Conservation (phyloP, 441 rosid genomes). For the Gossypium davidsonii region DNA sequence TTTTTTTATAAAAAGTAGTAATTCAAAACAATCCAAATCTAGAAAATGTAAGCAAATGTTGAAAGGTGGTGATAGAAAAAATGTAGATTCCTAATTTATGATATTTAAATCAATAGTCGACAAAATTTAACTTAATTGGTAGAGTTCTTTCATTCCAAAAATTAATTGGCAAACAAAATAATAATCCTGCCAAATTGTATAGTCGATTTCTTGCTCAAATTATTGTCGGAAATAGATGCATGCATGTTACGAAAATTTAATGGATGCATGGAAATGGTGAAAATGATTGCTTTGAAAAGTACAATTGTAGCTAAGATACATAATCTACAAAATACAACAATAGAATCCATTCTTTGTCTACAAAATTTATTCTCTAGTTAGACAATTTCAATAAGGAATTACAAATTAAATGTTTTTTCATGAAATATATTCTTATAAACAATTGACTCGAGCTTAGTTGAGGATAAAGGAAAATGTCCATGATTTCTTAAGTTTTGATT, state of each 20-base stretch:
- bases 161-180: neutral
- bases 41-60: neutral
- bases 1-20: neutral
- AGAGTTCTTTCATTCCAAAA: neutral
- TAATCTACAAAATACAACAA: neutral
- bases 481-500: neutral
- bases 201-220: neutral
- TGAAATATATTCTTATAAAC: neutral
- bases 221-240: constrained; percentile 7
- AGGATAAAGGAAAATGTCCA: neutral
- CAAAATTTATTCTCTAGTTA: neutral
- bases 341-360: constrained; percentile 2
- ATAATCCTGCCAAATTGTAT: neutral
- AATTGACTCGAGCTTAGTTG: neutral
- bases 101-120: neutral
- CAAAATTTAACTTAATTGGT: neutral
- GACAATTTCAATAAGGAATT: constrained; percentile 1
- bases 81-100: neutral
- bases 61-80: neutral
- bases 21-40: neutral
- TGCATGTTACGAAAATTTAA: neutral
- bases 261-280: neutral
- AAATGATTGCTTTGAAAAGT: neutral
- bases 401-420: neutral
- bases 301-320: neutral